A percentile compares a stretch with the other conserved stretches of the same genome.
Evolutionary conservation across 2,329 filamentous ascomycete species (phyloP).

Genomic region (Dothideomycetidae sp.): DNA sequence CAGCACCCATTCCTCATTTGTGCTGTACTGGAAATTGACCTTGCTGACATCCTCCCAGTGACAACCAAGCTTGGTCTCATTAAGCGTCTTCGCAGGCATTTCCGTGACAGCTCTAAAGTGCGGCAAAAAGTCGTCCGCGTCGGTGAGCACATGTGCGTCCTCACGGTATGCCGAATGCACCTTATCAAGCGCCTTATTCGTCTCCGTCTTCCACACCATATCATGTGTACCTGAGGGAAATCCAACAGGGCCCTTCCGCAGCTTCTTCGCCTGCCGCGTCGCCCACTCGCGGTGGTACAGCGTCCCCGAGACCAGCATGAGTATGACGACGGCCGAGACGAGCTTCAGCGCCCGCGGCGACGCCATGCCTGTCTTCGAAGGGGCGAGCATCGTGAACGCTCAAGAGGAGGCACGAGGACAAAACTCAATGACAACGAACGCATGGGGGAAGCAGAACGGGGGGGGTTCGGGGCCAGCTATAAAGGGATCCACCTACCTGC

Average conservation of each 20-base stretch:
- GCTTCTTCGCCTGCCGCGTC: too few relatives aligned
- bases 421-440: too few relatives aligned
- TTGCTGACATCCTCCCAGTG: conserved; percentile 9
- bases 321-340: not conserved
- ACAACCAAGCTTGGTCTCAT: conserved; percentile 9
- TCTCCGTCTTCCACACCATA: not conserved
- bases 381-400: too few relatives aligned
- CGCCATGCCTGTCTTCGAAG: too few relatives aligned
- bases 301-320: not conserved
- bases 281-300: not conserved
- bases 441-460: too few relatives aligned
- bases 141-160: conserved; percentile 8
- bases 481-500: too few relatives aligned
- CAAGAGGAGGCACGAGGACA: too few relatives aligned
- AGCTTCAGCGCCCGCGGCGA: too few relatives aligned
- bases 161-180: not conserved
- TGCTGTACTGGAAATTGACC: conserved; percentile 12
- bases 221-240: not conserved
- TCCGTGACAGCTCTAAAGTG: conserved; percentile 11
- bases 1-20: conserved; percentile 11
- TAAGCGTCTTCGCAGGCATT: conserved; percentile 5
- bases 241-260: not conserved
- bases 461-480: too few relatives aligned
- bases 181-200: not conserved
- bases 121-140: conserved; percentile 9